These are phyloP conservation scores for Cercophora newfieldiana DNA, from an alignment of 495 filamentous ascomycete genomes.

Conservation along the genomic window DNA sequence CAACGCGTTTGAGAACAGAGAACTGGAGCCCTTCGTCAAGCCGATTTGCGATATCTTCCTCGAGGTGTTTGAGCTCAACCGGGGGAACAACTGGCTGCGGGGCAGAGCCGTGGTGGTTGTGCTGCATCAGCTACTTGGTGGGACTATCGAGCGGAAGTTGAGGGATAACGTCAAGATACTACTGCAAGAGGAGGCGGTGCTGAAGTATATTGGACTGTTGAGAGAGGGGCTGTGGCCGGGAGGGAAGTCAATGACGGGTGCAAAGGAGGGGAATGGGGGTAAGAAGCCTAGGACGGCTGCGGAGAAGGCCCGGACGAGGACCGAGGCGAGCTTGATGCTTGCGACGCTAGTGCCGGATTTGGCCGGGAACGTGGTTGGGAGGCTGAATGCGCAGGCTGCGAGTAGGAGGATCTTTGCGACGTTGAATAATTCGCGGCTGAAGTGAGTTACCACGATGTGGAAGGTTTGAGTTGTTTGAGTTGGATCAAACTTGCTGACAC, in stretches of 20 bases:
- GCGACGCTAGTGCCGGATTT: constrained; percentile 80
- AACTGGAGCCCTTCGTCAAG: constrained; percentile 93
- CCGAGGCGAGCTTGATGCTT: constrained; percentile 76
- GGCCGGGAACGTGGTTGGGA: constrained; percentile 80
- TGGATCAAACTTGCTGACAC: constrained; percentile 19
- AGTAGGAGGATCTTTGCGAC: constrained; percentile 77
- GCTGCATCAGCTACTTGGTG: constrained; percentile 76
- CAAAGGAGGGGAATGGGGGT: constrained; percentile 44
- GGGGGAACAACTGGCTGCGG: constrained; percentile 90
- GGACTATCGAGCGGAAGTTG: constrained; percentile 93
- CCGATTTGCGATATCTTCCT: constrained; percentile 98
- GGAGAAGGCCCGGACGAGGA: constrained; percentile 68
- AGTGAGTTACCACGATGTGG: constrained; percentile 48
- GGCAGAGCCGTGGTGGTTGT: constrained; percentile 95
- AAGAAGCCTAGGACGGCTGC: constrained; percentile 57
- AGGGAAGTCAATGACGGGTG: constrained; percentile 39
- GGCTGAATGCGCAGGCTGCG: constrained; percentile 81
- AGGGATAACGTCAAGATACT: constrained; percentile 73
- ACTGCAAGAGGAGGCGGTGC: constrained; percentile 72
- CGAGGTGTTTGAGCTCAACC: constrained; percentile 91
- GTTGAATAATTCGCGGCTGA: constrained; percentile 73
- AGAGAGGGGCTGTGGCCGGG: constrained; percentile 76
- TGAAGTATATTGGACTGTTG: constrained; percentile 70
- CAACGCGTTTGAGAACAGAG: constrained; percentile 83
- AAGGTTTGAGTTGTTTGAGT: background rate